phyloP scores from a whole-genome alignment of 202 grass and related monocot species.

The Elaeis oleifera region DNA sequence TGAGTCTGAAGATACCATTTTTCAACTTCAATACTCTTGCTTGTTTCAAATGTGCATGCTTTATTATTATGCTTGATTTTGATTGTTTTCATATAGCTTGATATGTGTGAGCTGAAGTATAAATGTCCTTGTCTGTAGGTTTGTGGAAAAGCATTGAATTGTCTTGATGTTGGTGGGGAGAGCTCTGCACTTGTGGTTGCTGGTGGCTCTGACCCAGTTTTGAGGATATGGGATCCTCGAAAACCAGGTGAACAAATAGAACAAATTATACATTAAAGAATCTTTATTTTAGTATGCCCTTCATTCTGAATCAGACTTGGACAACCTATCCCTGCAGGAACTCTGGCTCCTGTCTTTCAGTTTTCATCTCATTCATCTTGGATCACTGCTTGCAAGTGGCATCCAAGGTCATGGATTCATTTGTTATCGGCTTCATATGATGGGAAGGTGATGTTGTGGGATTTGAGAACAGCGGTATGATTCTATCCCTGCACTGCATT shows the following conservation, averaged over 20 bases:
- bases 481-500: slow-evolving; percentile 21
- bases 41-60: too few relatives aligned
- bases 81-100: too few relatives aligned
- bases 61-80: too few relatives aligned
- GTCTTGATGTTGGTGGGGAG: slow-evolving; percentile 80
- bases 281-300: too few relatives aligned
- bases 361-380: slow-evolving; percentile 89
- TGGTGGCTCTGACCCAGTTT: slow-evolving; percentile 73
- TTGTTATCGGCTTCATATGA: slow-evolving; percentile 88
- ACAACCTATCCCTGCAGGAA: slow-evolving; percentile 29
- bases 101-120: too few relatives aligned
- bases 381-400: slow-evolving; percentile 88
- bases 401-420: slow-evolving; percentile 83
- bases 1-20: too few relatives aligned
- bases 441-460: slow-evolving; percentile 97
- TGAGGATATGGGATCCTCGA: slow-evolving; percentile 95
- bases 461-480: slow-evolving; percentile 87
- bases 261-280: neutral
- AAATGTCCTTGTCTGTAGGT: slow-evolving; percentile 27
- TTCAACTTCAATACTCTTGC: too few relatives aligned
- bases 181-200: slow-evolving; percentile 70
- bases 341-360: slow-evolving; percentile 78
- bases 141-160: slow-evolving; percentile 84
- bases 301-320: too few relatives aligned
- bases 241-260: slow-evolving; percentile 63